A percentile compares a stretch with the other conserved stretches of the same genome.
Conservation (phyloP, 202 grass and related monocot genomes). For the Schoenoplectus triqueter region DNA sequence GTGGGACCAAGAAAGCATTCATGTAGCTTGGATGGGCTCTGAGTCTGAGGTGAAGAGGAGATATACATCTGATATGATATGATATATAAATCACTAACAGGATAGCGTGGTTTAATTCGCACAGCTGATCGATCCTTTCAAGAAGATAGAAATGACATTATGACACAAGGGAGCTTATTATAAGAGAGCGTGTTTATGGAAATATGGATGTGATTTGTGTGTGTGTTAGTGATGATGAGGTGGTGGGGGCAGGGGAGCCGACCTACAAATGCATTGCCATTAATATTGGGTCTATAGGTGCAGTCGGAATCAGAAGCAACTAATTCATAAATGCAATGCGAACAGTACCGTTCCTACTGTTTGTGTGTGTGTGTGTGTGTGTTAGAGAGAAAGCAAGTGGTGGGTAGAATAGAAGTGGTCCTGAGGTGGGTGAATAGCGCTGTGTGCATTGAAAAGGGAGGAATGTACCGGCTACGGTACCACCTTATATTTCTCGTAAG, state of each 20-base stretch:
- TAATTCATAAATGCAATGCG: slow-evolving; percentile 35
- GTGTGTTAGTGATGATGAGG: not conserved
- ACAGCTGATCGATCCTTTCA: slow-evolving; percentile 20
- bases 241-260: not conserved
- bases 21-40: slow-evolving; percentile 34
- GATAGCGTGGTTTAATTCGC: not conserved
- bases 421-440: slow-evolving; percentile 17
- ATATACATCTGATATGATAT: not conserved
- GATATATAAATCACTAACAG: slow-evolving; percentile 7
- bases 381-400: not conserved
- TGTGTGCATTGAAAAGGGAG: slow-evolving; percentile 25
- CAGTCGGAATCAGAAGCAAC: slow-evolving; percentile 33
- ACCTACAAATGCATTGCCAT: slow-evolving; percentile 32
- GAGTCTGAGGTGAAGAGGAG: slow-evolving; percentile 29
- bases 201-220: slow-evolving; percentile 23
- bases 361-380: not conserved
- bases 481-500: too few species aligned
- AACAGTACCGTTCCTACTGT: slow-evolving; percentile 9
- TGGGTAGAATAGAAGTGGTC: not conserved
- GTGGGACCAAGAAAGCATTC: slow-evolving; percentile 31
- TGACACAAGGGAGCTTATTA: not conserved
- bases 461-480: not conserved
- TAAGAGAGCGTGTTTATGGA: slow-evolving; percentile 22
- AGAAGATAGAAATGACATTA: slow-evolving; percentile 29
- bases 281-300: slow-evolving; percentile 31